phyloP scores from a whole-genome alignment of 177 flowering plant genomes.

The Tripterygium wilfordii region DNA sequence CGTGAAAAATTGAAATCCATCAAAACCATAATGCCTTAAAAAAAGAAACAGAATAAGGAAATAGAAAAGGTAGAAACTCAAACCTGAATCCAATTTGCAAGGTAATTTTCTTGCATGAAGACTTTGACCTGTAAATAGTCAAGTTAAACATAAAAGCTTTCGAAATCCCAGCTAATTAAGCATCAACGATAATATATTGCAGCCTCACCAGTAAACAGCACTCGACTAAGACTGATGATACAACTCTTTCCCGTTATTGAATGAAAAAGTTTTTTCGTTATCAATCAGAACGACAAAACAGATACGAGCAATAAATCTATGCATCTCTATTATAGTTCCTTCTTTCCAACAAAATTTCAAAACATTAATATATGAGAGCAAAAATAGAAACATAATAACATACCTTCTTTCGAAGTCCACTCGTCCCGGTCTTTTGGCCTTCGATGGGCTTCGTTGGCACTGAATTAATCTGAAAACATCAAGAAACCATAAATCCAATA shows the following conservation, averaged over 20 bases:
- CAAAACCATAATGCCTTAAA: neutral
- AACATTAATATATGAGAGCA: too few species aligned
- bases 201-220: too few species aligned
- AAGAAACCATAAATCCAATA: neutral
- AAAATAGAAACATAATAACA: neutral
- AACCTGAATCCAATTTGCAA: constrained; percentile 99
- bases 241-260: too few species aligned
- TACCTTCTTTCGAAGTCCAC: constrained; percentile 96
- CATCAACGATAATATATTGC: too few species aligned
- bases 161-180: too few species aligned
- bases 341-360: neutral
- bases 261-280: too few species aligned
- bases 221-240: too few species aligned
- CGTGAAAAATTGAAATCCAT: neutral
- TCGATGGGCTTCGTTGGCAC: constrained; percentile 85
- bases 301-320: neutral
- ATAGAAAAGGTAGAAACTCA: constrained; percentile 4
- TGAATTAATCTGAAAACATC: constrained; percentile 40
- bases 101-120: constrained; percentile 86
- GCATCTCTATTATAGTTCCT: neutral
- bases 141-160: constrained; percentile 1
- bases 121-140: constrained; percentile 66
- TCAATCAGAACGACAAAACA: neutral
- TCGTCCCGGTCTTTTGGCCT: constrained; percentile 96
- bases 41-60: neutral